phyloP scores from a whole-genome alignment of 192 early-diverging fungal species.

The Gryganskiella cystojenkinii region DNA sequence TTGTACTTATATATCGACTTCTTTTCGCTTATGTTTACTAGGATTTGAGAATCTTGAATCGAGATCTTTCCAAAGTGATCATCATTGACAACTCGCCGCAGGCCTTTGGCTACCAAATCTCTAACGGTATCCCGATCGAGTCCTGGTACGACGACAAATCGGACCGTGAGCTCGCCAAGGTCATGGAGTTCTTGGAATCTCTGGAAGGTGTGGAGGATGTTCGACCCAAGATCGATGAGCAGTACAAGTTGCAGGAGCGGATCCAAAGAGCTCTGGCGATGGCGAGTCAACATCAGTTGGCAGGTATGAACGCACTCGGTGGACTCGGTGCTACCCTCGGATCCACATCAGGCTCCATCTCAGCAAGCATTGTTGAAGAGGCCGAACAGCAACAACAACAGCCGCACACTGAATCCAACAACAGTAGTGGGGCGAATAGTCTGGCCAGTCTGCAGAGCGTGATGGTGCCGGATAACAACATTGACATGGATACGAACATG shows the following conservation, averaged over 20 bases:
- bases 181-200: slow-evolving; percentile 71
- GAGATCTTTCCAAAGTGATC: slow-evolving; percentile 70
- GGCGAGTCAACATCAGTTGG: slow-evolving; percentile 40
- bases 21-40: background rate
- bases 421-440: background rate
- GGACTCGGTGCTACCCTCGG: slow-evolving; percentile 13
- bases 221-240: slow-evolving; percentile 68
- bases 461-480: slow-evolving; percentile 25
- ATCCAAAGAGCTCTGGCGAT: slow-evolving; percentile 19
- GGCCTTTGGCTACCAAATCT: slow-evolving; percentile 79
- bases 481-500: slow-evolving; percentile 28
- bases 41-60: slow-evolving; percentile 75
- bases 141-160: slow-evolving; percentile 78
- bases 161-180: slow-evolving; percentile 70
- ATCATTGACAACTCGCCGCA: slow-evolving; percentile 82
- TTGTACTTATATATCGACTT: too few species aligned
- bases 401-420: background rate
- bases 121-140: slow-evolving; percentile 78
- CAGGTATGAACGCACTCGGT: slow-evolving; percentile 26
- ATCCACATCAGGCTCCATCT: slow-evolving; percentile 9
- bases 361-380: background rate
- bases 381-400: background rate
- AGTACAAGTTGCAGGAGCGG: slow-evolving; percentile 55
- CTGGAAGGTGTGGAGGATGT: slow-evolving; percentile 72
- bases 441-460: slow-evolving; percentile 24